Conservation (phyloP, 2,329 filamentous ascomycete genomes). For the Colletotrichum brevisporum region DNA sequence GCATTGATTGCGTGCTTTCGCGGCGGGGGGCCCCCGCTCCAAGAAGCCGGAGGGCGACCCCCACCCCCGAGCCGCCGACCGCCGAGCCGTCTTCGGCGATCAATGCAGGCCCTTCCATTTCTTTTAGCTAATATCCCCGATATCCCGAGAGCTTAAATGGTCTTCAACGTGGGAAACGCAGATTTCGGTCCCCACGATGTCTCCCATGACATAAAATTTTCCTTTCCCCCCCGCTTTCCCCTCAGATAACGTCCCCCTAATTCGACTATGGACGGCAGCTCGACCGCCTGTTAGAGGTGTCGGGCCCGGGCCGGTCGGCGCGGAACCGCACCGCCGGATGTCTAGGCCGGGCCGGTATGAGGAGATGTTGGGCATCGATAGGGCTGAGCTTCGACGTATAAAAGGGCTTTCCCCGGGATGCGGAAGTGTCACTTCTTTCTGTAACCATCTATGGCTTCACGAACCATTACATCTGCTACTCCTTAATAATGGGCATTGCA, state of each 20-base stretch:
- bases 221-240: background rate
- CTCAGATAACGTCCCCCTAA: background rate
- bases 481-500: background rate
- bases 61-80: constrained; percentile 32
- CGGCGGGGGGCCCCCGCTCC: background rate
- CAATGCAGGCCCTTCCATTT: constrained; percentile 4
- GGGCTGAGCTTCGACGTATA: background rate
- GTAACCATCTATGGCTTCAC: background rate
- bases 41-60: constrained; percentile 38
- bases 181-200: background rate
- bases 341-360: constrained; percentile 10
- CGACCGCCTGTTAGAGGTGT: background rate
- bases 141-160: constrained; percentile 19
- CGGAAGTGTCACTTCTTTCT: background rate
- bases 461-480: background rate
- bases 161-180: constrained; percentile 6
- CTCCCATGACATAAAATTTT: constrained; percentile 6
- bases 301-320: constrained; percentile 13
- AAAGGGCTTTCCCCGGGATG: background rate
- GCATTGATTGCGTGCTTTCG: background rate
- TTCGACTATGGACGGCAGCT: background rate
- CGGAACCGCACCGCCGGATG: constrained; percentile 6
- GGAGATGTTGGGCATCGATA: background rate
- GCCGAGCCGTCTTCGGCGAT: constrained; percentile 37
- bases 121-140: constrained; percentile 35